Percentiles rank a stretch among this genome's conserved stretches.
phyloP scores from a whole-genome alignment of 129 eudicot species.

The Tagetes patula region DNA sequence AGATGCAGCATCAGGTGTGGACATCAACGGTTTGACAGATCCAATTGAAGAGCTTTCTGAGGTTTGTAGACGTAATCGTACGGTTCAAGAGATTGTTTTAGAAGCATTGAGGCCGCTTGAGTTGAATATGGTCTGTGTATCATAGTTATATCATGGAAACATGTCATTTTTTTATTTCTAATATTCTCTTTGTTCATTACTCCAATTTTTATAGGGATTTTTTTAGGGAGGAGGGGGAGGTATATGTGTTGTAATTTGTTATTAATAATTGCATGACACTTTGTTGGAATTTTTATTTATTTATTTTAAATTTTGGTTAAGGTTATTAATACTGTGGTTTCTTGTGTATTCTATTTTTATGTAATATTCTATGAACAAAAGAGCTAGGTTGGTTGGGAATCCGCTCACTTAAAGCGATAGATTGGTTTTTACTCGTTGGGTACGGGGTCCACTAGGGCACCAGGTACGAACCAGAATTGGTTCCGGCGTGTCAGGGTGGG shows the following conservation, averaged over 20 bases:
- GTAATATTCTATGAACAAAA: conserved; percentile 12
- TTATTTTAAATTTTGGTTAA: conserved; percentile 32
- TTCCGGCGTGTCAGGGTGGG: too few relatives aligned
- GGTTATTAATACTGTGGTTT: conserved; percentile 18
- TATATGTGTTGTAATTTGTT: conserved; percentile 35
- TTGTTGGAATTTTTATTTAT: conserved; percentile 1
- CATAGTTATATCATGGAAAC: conserved; percentile 35
- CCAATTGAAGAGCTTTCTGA: conserved; percentile 94
- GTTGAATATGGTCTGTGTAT: conserved; percentile 53
- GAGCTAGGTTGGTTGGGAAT: too few relatives aligned
- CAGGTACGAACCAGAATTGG: too few relatives aligned
- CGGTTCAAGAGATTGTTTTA: conserved; percentile 97
- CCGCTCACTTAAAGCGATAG: too few relatives aligned
- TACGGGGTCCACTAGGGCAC: too few relatives aligned
- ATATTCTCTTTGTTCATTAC: conserved; percentile 25
- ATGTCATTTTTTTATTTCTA: conserved; percentile 55
- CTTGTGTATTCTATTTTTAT: conserved; percentile 13
- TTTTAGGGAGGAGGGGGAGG: conserved; percentile 27
- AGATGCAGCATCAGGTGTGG: conserved; percentile 71
- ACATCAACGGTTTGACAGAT: conserved; percentile 49
- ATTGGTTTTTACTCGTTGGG: too few relatives aligned
- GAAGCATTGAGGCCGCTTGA: conserved; percentile 91
- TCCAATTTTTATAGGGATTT: conserved; percentile 28
- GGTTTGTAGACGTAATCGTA: conserved; percentile 88
- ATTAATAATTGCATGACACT: too few relatives aligned